These are phyloP conservation scores for Geotrichum aggregatum DNA, from an alignment of 1,139 yeast genomes.

Conservation along the genomic window DNA sequence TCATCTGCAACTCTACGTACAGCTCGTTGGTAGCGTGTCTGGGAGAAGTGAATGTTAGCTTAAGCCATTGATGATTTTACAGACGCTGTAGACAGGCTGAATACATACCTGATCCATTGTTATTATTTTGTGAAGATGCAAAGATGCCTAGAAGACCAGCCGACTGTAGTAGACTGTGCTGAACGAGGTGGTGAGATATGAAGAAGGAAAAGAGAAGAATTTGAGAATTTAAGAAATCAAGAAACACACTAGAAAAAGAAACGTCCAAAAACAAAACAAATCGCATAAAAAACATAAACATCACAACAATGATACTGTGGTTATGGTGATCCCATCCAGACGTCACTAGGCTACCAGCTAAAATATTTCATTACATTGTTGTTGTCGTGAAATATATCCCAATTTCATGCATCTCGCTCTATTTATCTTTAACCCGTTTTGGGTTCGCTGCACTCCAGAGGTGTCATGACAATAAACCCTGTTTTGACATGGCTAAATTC, in stretches of 20 bases:
- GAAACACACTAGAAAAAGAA: background rate
- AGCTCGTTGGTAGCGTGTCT: conserved; percentile 9
- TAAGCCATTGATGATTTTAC: background rate
- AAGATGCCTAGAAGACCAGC: too few species aligned
- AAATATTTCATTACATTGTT: background rate
- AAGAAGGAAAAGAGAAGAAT: background rate
- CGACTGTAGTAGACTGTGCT: background rate
- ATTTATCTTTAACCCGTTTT: background rate
- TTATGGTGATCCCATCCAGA: conserved; percentile 1
- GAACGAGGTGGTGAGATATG: background rate
- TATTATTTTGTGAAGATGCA: background rate
- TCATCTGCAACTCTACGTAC: conserved; percentile 11
- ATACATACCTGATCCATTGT: conserved; percentile 17
- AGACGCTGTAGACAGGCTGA: background rate
- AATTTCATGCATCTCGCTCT: background rate
- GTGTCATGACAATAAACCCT: conserved; percentile 3
- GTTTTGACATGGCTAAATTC: background rate
- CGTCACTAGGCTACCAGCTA: background rate
- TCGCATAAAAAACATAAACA: conserved; percentile 1
- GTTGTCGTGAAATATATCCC: conserved; percentile 1
- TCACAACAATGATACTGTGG: background rate
- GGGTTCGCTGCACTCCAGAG: background rate
- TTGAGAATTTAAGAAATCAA: background rate
- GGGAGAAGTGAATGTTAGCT: background rate
- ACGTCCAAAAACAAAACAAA: background rate